Conservation (phyloP, 345 rosid species). For the Kernera saxatilis region DNA sequence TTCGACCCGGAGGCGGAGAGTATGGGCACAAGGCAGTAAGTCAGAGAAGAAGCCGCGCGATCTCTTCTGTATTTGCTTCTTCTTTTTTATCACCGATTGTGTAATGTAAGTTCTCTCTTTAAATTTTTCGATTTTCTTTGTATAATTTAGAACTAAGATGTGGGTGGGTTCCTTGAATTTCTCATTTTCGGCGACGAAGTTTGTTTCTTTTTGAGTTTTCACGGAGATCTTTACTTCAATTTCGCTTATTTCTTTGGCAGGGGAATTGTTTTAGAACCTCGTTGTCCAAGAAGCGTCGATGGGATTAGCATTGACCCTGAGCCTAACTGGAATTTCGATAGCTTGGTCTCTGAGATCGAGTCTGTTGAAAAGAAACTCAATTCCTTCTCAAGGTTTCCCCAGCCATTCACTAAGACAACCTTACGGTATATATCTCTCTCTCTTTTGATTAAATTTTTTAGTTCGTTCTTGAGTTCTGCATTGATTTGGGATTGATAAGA, state of each 20-base stretch:
- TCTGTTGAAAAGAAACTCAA: constrained; percentile 62
- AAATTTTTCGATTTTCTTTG: neutral
- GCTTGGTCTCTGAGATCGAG: constrained; percentile 53
- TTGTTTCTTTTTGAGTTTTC: neutral
- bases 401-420: constrained; percentile 41
- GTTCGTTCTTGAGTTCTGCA: neutral
- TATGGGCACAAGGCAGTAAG: neutral
- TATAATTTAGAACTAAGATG: neutral
- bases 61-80: neutral
- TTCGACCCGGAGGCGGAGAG: neutral
- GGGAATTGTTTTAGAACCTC: constrained; percentile 65
- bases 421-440: constrained; percentile 33
- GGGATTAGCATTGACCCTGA: constrained; percentile 65
- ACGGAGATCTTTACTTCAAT: neutral
- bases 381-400: constrained; percentile 34
- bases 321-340: constrained; percentile 65
- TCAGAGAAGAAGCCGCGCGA: neutral
- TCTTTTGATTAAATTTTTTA: neutral
- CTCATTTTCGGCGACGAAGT: neutral
- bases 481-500: neutral
- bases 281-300: constrained; percentile 46
- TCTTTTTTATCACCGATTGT: neutral
- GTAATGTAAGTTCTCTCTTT: constrained; percentile 16
- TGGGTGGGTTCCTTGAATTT: neutral
- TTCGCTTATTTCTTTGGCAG: constrained; percentile 24